Evolutionary conservation across 1,139 yeast genomes (phyloP), one percentile per base, ranked within the genome.

Genomic region (Sugiyamaella xylanicola): DNA sequence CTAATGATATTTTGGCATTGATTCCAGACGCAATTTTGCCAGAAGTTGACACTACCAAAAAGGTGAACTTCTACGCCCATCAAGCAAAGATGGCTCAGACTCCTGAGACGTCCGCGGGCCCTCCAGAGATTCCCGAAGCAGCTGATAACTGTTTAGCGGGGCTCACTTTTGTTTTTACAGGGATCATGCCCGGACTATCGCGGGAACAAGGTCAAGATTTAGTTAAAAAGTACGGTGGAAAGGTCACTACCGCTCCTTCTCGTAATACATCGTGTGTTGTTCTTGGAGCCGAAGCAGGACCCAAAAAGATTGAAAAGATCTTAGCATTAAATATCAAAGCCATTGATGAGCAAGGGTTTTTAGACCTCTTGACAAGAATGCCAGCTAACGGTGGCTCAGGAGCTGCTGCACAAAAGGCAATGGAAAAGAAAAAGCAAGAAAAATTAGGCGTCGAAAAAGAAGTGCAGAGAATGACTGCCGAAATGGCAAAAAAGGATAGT

Each of bases 271-370:
- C 90, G 37, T 77, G 91, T 48, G 97, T 93, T 4, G 97, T 93
- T 1, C 77, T 95, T 29, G 99, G 99, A 4, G 90, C 82, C 51
- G 97, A 93, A 63, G 99, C 99, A 1, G 99, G 99, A 0, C 98
- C 99, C 1, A 84, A 91, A n/a, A 93, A 93, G 71, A 83, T 93
- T 49, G 83, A 84, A 63, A 89, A 86, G 66, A 93, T 95, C 64
- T 85, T 82, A 64, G 80, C 83, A 54, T 74, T 85, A 61, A 80
- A 82, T 9, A 82, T 89, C 54, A 92, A 92, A 70, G 89, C 95
- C 25, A 87, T 93, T 57, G 85, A 84, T 65, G 96, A 93, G 69
- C 87, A 82, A 4, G 99, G 99, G 0, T 91, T 95, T 65, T 73
- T 88, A 47, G 82, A 85, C 63, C 76, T 93, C 59, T 77, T 93